These are phyloP conservation scores for Paecilomyces formosus DNA, from an alignment of 2,329 filamentous ascomycete genomes.

Conservation along the genomic window DNA sequence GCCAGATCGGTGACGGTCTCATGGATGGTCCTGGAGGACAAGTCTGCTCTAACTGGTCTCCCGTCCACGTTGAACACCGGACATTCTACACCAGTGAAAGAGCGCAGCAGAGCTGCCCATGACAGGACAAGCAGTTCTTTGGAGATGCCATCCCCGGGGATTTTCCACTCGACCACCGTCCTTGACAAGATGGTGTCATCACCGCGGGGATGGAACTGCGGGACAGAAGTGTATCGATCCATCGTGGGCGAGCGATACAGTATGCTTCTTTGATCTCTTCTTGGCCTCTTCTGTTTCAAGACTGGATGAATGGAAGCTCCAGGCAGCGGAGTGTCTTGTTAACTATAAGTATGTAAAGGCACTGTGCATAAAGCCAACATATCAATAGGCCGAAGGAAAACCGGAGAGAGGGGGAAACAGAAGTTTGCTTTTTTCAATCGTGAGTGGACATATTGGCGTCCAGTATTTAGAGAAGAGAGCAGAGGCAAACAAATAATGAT, in stretches of 20 bases:
- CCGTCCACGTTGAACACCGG: conserved; percentile 24
- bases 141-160: neutral
- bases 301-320: neutral
- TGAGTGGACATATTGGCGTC: neutral
- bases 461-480: neutral
- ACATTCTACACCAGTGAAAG: conserved; percentile 23
- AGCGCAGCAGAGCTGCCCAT: conserved; percentile 23
- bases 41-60: conserved; percentile 18
- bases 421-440: neutral
- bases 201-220: neutral
- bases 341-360: neutral
- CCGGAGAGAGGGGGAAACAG: neutral
- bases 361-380: neutral
- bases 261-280: neutral
- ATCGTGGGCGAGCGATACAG: neutral
- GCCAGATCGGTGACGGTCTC: neutral
- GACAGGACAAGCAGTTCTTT: conserved; percentile 11
- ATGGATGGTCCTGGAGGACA: conserved; percentile 10
- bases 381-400: neutral
- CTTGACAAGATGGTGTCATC: neutral
- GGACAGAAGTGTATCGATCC: neutral
- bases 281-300: neutral
- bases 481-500: neutral
- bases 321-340: neutral
- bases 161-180: neutral